phyloP scores from a whole-genome alignment of 495 filamentous ascomycete genomes.

The Aspergillus bertholletiae region DNA sequence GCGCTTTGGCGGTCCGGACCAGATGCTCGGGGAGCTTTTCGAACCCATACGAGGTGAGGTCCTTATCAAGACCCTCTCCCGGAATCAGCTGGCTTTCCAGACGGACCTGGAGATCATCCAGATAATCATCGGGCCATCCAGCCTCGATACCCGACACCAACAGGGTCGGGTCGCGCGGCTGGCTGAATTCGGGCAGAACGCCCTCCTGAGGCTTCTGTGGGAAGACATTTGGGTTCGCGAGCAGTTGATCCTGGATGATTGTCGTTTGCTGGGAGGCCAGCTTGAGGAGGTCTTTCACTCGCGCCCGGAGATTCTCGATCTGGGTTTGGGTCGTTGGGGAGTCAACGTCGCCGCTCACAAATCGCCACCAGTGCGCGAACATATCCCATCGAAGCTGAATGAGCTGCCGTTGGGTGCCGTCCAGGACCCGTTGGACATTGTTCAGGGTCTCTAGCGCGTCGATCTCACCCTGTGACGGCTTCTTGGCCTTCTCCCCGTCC shows the following conservation, averaged over 20 bases:
- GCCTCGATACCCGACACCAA: slow-evolving; percentile 37
- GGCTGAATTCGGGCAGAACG: slow-evolving; percentile 21
- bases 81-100: slow-evolving; percentile 23
- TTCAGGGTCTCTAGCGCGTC: slow-evolving; percentile 9
- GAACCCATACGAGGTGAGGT: slow-evolving; percentile 1
- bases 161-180: slow-evolving; percentile 43
- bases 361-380: slow-evolving; percentile 18
- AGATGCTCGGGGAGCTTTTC: slow-evolving; percentile 6
- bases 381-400: slow-evolving; percentile 13
- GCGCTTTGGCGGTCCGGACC: slow-evolving; percentile 2
- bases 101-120: slow-evolving; percentile 30
- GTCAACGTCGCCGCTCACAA: not conserved
- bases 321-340: not conserved
- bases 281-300: too few relatives aligned
- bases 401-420: slow-evolving; percentile 9
- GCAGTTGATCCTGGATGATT: not conserved
- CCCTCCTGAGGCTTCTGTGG: slow-evolving; percentile 7
- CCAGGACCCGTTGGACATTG: slow-evolving; percentile 10
- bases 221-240: not conserved
- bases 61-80: not conserved
- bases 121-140: slow-evolving; percentile 45
- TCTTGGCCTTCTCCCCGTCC: not conserved
- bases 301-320: not conserved
- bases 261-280: too few relatives aligned
- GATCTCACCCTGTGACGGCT: not conserved